phyloP scores from a whole-genome alignment of 2,329 filamentous ascomycete species.

The Calonectria fujianensis region DNA sequence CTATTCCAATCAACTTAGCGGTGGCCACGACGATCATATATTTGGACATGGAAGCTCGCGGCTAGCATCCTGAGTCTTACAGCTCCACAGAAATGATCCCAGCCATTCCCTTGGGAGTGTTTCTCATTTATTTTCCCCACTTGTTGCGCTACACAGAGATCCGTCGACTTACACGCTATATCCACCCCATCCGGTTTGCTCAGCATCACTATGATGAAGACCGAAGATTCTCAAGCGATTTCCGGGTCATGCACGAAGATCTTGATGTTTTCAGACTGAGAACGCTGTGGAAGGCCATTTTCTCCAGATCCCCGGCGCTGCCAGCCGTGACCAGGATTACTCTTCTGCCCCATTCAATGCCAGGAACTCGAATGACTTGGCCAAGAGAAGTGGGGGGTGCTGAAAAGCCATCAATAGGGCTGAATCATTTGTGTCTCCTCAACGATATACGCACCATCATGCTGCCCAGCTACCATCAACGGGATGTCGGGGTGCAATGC shows the following conservation, averaged over 20 bases:
- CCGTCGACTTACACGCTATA: not conserved
- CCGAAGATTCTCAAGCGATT: not conserved
- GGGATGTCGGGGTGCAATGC: not conserved
- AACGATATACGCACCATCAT: conserved; percentile 16
- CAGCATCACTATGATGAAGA: not conserved
- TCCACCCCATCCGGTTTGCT: not conserved
- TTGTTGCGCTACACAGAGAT: conserved; percentile 3
- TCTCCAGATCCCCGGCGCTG: not conserved
- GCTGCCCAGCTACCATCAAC: conserved; percentile 10
- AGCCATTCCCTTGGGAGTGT: not conserved
- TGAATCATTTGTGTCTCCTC: conserved; percentile 3
- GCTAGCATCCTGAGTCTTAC: not conserved
- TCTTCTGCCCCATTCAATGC: conserved; percentile 9
- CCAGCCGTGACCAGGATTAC: not conserved
- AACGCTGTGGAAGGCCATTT: not conserved
- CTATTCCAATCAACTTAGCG: conserved; percentile 24
- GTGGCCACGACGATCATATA: conserved; percentile 24
- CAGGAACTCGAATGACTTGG: not conserved
- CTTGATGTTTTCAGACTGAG: not conserved
- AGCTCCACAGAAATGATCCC: not conserved
- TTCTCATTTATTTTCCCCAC: conserved; percentile 18
- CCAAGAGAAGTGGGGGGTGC: not conserved
- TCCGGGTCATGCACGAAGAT: not conserved
- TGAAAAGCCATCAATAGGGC: not conserved
- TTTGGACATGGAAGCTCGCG: conserved; percentile 20